Evolutionary conservation across 2,329 filamentous ascomycete species (phyloP), one percentile per base, ranked within the genome.

Genomic region (Cladosporium sp.): DNA sequence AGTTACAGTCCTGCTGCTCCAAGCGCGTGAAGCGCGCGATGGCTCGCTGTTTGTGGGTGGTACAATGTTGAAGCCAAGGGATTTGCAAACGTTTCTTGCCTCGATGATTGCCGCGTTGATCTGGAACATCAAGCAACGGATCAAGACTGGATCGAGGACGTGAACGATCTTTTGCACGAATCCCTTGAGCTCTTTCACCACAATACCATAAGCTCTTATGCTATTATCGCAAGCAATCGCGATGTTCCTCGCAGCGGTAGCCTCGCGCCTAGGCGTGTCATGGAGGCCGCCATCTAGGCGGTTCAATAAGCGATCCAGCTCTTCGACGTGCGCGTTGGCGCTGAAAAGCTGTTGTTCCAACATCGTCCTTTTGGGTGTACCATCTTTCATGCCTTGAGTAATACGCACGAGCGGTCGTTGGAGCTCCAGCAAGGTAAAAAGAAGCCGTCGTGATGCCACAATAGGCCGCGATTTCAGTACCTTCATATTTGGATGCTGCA

Each of bases 101-200:
- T 89, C 87, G 55, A 86, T 76, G 59, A 87, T 74, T 68, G 85
- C 85, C 58, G 84, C 83, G 70, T 86, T 87, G 41, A 88, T 81
- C 68, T 86, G 82, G 41, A 87, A 80, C 76, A 89, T 81, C 52
- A 88, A 79, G 18, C 83, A 86, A 30, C 87, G 84, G 61, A 88
- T 78, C 68, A 87, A 85, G 65, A 84, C 82, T 7, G 83, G 79
- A 69, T 88, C 86, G 4, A 83, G 82, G 59, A 84, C 81, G 57
- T 82, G 78, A n/a, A 86, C 80, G 38, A 87, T 84, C 66, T 84
- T 85, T 55, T 78, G 75, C 28, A 81, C 76, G 55, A 79, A 82
- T 59, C 81, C 79, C 60, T 80, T 80, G 55, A 86, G 74, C 66
- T 84, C 82, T 41, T 80, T 79, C 49, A 79, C 79, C 38, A 86